Evolutionary conservation across 1,284 basidiomycete species (phyloP), one percentile per base, ranked within the genome.

Genomic region (Macrocystidia cucumis): DNA sequence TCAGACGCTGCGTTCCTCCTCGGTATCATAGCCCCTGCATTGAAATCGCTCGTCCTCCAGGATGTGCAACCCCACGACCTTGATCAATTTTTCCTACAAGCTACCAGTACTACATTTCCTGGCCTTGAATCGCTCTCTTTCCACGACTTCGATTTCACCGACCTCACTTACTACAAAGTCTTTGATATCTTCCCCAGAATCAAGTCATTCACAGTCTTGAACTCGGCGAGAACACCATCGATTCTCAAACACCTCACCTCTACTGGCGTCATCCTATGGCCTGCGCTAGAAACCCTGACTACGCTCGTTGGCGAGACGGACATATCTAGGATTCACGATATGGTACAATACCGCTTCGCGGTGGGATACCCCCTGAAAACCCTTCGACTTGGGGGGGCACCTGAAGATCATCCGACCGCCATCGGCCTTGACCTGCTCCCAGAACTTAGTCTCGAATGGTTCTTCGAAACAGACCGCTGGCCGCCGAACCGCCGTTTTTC

Each of bases 41-140:
- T 68, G n/a, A 44, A 55, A 19, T 60, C 57, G 12, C 44, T 68
- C 26, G 51, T 53, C 5, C 45, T 68, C 35, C 64, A 65, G 38
- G 56, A 52, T 8, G 45, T 60, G 8, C 57, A 60, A 20, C 57
- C 62, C 19, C 44, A 50, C 31, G 65, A 67, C 36, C 49, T 63
- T 0, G 55, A 60, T 35, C 37, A 36, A 3, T 51, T 65, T 32
- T 52, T 50, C 40, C 28, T 31, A 21, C 37, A 47, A 4, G 29
- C 44, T 13, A 37, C 46, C 35, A 34, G 43, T 22, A 25, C 45
- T 4, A 51, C 47, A 34, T 65, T 63, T 38, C 46, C 50, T 5
- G 43, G 48, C 25, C 43, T 68, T 18, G 47, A 44, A 26, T 48
- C 49, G 8, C 45, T 67, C 34, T 54, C 49, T 12, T 53, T 67